Evolutionary conservation across 139 green algal genomes (phyloP).

Genomic region (Asterochloris sp.): DNA sequence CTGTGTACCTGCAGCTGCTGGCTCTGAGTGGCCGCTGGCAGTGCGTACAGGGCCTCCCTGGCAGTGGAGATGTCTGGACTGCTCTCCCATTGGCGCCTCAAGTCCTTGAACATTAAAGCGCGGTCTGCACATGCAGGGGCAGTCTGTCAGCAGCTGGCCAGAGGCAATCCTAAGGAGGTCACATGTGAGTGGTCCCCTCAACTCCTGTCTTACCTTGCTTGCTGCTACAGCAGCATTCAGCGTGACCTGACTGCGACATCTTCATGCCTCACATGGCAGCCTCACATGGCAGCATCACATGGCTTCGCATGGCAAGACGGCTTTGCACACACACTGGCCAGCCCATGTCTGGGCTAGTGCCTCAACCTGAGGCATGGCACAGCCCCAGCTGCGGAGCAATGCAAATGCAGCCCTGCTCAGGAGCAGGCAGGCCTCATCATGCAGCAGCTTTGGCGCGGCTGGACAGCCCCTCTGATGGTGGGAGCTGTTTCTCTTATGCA

Average conservation of each 20-base stretch:
- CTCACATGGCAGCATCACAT: no score
- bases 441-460: no score
- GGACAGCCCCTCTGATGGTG: not conserved
- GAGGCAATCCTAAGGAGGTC: not conserved
- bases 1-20: no score
- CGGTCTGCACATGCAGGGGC: not conserved
- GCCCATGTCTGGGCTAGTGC: no score
- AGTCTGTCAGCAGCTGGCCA: not conserved
- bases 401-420: no score
- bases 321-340: no score
- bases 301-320: no score
- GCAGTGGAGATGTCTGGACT: slow-evolving; percentile 2
- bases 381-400: no score
- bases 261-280: no score
- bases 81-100: not conserved
- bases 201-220: not conserved
- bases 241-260: no score
- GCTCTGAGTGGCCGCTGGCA: not conserved
- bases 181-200: not conserved
- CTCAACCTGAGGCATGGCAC: no score
- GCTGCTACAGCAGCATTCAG: not conserved
- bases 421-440: no score
- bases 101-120: not conserved
- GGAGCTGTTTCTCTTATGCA: not conserved
- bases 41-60: not conserved